A percentile compares a stretch with the other conserved stretches of the same genome.
Conservation (phyloP, 768 basidiomycete genomes). For the Exsudoporus frostii region DNA sequence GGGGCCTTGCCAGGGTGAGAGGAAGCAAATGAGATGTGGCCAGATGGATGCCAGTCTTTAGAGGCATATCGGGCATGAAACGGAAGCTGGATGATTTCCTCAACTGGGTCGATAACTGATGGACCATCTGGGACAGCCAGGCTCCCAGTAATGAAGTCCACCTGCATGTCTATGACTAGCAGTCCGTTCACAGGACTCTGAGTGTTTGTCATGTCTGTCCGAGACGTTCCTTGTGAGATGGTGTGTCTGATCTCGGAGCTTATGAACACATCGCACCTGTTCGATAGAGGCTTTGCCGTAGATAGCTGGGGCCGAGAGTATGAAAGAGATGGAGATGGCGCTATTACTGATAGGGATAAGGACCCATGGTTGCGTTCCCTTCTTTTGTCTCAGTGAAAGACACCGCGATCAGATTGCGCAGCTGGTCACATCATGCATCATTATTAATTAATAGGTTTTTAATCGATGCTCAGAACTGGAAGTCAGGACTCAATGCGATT, state of each 20-base stretch:
- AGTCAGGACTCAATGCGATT: background rate
- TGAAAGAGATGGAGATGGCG: background rate
- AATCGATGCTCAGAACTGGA: too few species aligned
- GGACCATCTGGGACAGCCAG: conserved; percentile 66
- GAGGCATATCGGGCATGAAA: conserved; percentile 53
- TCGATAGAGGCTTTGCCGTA: background rate
- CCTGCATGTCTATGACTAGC: conserved; percentile 75
- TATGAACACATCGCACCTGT: background rate
- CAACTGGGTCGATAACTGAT: conserved; percentile 53
- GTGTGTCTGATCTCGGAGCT: background rate
- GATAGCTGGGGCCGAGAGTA: background rate
- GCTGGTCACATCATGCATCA: background rate
- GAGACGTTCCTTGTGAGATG: background rate
- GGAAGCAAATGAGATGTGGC: conserved; percentile 73
- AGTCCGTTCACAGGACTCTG: conserved; percentile 41
- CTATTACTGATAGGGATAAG: background rate
- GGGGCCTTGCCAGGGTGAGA: conserved; percentile 37
- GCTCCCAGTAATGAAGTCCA: conserved; percentile 76
- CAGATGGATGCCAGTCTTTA: conserved; percentile 54
- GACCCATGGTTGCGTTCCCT: background rate
- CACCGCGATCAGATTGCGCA: background rate
- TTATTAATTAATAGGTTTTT: too few species aligned
- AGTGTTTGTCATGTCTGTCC: conserved; percentile 16
- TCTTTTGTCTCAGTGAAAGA: background rate
- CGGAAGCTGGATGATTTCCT: conserved; percentile 54